These are phyloP conservation scores for Rhizopus arrhizus DNA, from an alignment of 371 early-diverging fungal species.

Conservation along the genomic window DNA sequence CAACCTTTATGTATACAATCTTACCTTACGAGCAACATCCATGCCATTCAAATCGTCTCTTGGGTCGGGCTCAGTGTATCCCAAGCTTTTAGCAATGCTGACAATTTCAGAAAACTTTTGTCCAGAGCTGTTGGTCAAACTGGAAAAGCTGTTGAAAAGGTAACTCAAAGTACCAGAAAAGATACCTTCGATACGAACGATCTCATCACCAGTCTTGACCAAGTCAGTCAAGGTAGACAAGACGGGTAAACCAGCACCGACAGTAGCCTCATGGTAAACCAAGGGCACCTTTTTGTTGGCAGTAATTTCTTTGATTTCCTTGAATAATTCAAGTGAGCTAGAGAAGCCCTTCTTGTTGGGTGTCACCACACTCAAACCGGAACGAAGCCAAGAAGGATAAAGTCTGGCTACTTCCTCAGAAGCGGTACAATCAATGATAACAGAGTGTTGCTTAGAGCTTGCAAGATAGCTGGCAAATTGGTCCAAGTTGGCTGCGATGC, in stretches of 20 bases:
- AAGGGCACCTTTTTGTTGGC: constrained; percentile 50
- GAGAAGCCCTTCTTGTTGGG: constrained; percentile 98
- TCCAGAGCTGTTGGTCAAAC: constrained; percentile 47
- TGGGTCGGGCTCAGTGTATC: constrained; percentile 98
- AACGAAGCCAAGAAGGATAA: constrained; percentile 82
- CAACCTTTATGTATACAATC: not conserved
- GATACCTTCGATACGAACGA: constrained; percentile 92
- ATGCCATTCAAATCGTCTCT: constrained; percentile 97
- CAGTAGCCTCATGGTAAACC: constrained; percentile 92
- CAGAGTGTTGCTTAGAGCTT: constrained; percentile 51
- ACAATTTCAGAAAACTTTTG: constrained; percentile 87
- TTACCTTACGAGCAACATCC: constrained; percentile 97
- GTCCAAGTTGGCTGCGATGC: constrained; percentile 44
- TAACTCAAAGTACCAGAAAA: constrained; percentile 95
- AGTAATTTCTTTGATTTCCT: constrained; percentile 66
- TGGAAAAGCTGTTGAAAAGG: constrained; percentile 94
- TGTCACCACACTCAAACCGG: constrained; percentile 88
- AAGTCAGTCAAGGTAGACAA: constrained; percentile 87
- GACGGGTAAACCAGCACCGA: constrained; percentile 98
- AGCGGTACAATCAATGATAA: constrained; percentile 93
- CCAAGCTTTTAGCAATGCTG: constrained; percentile 84
- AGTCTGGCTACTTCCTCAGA: constrained; percentile 73
- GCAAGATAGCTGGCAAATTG: constrained; percentile 60
- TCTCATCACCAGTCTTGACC: constrained; percentile 90
- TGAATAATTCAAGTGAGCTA: constrained; percentile 68